Conservation (phyloP, 176 grass and related monocot genomes). For the Pontederia paniculata region DNA sequence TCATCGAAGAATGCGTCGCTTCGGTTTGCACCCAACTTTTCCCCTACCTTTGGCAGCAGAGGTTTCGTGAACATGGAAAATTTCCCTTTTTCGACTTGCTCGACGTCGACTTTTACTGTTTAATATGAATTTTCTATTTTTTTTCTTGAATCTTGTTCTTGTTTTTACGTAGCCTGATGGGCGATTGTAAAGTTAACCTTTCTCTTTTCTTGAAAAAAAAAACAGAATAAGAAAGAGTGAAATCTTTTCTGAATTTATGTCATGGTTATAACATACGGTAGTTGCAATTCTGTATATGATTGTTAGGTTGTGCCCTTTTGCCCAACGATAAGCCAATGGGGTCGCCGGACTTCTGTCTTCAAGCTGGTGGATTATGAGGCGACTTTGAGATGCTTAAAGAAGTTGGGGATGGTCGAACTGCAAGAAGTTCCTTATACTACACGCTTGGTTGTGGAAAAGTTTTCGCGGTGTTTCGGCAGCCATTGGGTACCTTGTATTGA, state of each 20-base stretch:
- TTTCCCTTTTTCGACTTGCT: too few relatives aligned
- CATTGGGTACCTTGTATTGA: slow-evolving; percentile 37
- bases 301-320: slow-evolving; percentile 62
- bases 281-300: slow-evolving; percentile 1
- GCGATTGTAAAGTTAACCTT: too few relatives aligned
- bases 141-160: background rate
- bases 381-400: slow-evolving; percentile 65
- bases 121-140: background rate
- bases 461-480: slow-evolving; percentile 17
- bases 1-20: slow-evolving; percentile 39
- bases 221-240: background rate
- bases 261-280: too few relatives aligned
- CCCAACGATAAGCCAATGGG: slow-evolving; percentile 44
- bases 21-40: slow-evolving; percentile 29
- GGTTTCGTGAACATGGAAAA: too few relatives aligned
- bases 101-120: background rate
- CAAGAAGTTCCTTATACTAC: slow-evolving; percentile 64
- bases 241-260: too few relatives aligned
- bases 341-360: slow-evolving; percentile 49
- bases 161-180: background rate
- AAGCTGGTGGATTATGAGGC: slow-evolving; percentile 61
- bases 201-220: background rate
- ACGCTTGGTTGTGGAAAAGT: slow-evolving; percentile 35
- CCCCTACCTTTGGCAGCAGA: too few relatives aligned
- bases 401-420: slow-evolving; percentile 36